Evolutionary conservation across 2,329 filamentous ascomycete genomes (phyloP), one percentile per base, ranked within the genome.

Genomic region (Rosellinia necatrix): DNA sequence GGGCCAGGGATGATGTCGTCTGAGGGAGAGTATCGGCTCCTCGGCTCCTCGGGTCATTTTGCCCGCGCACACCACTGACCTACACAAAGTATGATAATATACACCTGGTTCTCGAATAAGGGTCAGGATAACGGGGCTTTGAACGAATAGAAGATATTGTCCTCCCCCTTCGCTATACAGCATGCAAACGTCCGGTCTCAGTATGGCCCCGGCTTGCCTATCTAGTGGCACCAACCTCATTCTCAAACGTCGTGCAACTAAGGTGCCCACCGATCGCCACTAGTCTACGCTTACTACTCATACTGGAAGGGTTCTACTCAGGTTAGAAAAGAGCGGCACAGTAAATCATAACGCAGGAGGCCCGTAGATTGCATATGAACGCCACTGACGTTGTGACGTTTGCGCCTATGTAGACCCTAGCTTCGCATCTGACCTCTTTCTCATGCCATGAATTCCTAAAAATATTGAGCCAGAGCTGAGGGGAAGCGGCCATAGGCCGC

Each of bases 141-240:
- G 35, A 35, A 43, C 59, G 40, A 59, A 54, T 61, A 56, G 57
- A 58, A 53, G 47, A 48, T 59, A 53, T 50, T 58, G 32, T 53
- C 54, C n/a, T 57, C 9, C 56, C 40, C 58, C 61, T 58, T 60
- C 60, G 50, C 51, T 65, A n/a, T n/a, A n/a, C n/a, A n/a, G 62
- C 66, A 68, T 53, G 59, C 63, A 60, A 49, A 59, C 53, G 64
- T 62, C 59, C 62, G 62, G 53, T 51, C 52, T 63, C 47, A 66
- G 63, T 61, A 59, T 65, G 55, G 64, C 59, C 27, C n/a, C 44
- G 37, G 35, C 30, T 22, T 22, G 27, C 41, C 19, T 54, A 58
- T 49, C 29, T 61, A 56, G 43, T 55, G 51, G 42, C 37, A 50
- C 25, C 24, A 15, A 60, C 49, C 48, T 53, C 60, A 53, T 56